Percentiles rank a stretch among this genome's conserved stretches.
These are phyloP conservation scores for Arctium lappa DNA, from an alignment of 129 eudicot genomes.

Conservation along the genomic window DNA sequence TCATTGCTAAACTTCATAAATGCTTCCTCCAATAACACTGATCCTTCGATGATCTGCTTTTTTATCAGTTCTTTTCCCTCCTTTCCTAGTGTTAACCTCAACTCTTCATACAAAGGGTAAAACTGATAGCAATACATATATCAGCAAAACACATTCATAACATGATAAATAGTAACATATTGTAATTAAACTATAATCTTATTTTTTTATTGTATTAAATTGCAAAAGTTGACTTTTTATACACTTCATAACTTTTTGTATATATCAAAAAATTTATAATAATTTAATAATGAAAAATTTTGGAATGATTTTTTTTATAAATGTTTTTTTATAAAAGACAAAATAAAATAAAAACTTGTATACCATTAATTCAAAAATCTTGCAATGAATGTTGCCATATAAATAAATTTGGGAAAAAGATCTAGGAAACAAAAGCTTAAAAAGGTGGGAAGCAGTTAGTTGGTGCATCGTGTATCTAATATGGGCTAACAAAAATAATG, in stretches of 20 bases:
- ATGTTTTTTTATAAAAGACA: not conserved
- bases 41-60: not conserved
- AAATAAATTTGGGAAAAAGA: not conserved
- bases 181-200: too few species aligned
- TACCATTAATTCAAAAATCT: not conserved
- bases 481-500: too few species aligned
- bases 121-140: slow-evolving; percentile 1
- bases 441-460: too few species aligned
- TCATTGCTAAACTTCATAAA: slow-evolving; percentile 19
- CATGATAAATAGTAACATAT: not conserved
- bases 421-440: too few species aligned
- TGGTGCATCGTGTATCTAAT: too few species aligned
- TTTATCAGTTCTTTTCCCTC: slow-evolving; percentile 8
- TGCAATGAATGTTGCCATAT: not conserved
- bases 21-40: not conserved
- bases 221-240: too few species aligned
- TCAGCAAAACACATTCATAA: not conserved
- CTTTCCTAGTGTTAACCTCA: not conserved
- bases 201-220: too few species aligned
- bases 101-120: not conserved
- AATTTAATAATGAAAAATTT: too few species aligned
- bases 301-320: too few species aligned
- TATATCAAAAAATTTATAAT: too few species aligned
- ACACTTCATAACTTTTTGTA: too few species aligned
- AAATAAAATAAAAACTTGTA: not conserved